Percentiles rank a stretch among this genome's conserved stretches.
Evolutionary conservation across 139 green algal species (phyloP).

Genomic region (Choricystis sp.): DNA sequence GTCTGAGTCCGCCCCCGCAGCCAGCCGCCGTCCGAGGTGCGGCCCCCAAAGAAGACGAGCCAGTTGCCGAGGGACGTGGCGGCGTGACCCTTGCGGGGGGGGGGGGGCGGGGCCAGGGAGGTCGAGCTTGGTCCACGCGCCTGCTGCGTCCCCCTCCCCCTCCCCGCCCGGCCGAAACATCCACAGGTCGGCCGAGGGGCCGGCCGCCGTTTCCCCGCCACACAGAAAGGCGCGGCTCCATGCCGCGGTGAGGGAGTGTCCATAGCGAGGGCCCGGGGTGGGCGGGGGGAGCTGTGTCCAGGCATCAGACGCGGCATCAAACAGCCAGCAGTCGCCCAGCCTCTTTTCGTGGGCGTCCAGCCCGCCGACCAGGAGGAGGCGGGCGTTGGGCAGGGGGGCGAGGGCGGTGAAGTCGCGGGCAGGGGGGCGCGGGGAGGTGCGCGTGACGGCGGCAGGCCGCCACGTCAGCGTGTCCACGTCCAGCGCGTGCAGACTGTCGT

Average conservation of each 20-base stretch:
- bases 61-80: conserved; percentile 9
- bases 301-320: conserved; percentile 11
- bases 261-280: conserved; percentile 22
- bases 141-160: neutral
- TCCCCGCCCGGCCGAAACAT: conserved; percentile 12
- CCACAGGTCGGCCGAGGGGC: conserved; percentile 33
- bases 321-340: conserved; percentile 35
- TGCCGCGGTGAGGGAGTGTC: conserved; percentile 15
- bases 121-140: conserved; percentile 26
- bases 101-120: conserved; percentile 13
- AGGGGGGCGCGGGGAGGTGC: neutral
- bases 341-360: conserved; percentile 23
- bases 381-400: conserved; percentile 11
- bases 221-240: conserved; percentile 26
- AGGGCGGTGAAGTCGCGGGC: conserved; percentile 34
- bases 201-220: conserved; percentile 31
- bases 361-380: conserved; percentile 43
- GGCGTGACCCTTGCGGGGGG: conserved; percentile 26
- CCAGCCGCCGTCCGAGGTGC: conserved; percentile 10
- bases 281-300: conserved; percentile 22
- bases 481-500: neutral
- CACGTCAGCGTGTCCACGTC: neutral
- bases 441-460: too few relatives aligned
- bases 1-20: conserved; percentile 10
- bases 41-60: conserved; percentile 12